Percentiles rank a stretch among this genome's conserved stretches.
Conservation (phyloP, 192 early-diverging fungal genomes). For the Coemansia sp. region DNA sequence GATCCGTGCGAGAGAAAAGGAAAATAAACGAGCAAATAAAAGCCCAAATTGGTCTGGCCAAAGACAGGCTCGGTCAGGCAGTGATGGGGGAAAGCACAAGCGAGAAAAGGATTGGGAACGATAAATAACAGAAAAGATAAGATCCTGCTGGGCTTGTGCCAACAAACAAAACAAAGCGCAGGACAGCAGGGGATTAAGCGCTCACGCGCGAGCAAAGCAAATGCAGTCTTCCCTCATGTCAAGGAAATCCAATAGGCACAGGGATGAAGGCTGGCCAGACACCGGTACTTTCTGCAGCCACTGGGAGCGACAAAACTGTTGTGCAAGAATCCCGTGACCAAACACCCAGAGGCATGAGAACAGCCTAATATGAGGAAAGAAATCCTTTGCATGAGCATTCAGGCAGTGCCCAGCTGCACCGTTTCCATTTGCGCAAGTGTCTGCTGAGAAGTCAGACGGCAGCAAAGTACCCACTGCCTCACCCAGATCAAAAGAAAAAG, state of each 20-base stretch:
- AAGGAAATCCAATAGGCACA: not conserved
- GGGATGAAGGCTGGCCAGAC: constrained; percentile 3
- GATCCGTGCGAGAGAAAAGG: constrained; percentile 8
- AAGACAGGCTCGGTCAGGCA: not conserved
- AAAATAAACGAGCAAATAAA: constrained; percentile 2
- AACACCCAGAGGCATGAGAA: constrained; percentile 1
- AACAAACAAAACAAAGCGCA: not conserved
- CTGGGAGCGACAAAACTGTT: not conserved
- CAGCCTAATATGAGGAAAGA: constrained; percentile 1
- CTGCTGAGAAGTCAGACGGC: not conserved
- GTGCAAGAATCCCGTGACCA: constrained; percentile 6
- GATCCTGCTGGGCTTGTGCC: not conserved
- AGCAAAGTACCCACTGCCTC: not conserved
- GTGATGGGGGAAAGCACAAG: no score
- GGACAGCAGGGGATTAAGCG: not conserved
- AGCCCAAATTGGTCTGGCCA: not conserved
- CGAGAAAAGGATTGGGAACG: not conserved
- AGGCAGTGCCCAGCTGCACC: not conserved
- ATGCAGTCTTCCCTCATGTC: not conserved
- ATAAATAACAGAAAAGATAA: not conserved
- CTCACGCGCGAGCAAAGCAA: not conserved
- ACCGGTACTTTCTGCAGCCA: constrained; percentile 2
- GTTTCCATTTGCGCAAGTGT: not conserved
- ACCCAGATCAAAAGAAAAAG: not conserved
- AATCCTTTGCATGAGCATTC: no score